Evolutionary conservation across 805 yeast species (phyloP), one percentile per base, ranked within the genome.

Genomic region (Kuraishia piskuri): DNA sequence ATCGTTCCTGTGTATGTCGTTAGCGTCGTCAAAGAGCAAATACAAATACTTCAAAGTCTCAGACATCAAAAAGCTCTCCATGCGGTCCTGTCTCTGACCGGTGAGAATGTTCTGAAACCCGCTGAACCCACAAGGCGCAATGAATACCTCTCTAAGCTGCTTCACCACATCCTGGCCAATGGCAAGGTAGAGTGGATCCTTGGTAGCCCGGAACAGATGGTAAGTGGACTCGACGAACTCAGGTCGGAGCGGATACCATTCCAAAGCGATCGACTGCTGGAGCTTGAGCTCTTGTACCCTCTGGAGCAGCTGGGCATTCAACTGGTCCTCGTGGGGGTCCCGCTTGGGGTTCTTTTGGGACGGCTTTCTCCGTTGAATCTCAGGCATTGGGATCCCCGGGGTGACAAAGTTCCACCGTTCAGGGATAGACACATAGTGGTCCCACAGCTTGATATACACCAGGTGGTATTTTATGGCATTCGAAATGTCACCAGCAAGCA

Each of bases 201-300:
- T 76, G 0, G 97, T 91, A 1, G 96, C 96, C 46, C 86, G 72
- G 62, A 86, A 90, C 17, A 91, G 69, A 62, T 85, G 84, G 66
- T 90, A 91, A 0, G 95, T 89, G 0, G 96, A 87, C 64, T 91
- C 98, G 47, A 89, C 77, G 59, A 90, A 89, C 64, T 91, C 98
- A 0, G 98, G 98, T 53, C 98, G 72, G 48, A 91, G 71, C 2
- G 97, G 96, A 62, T 89, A 91, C 97, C 97, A 91, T 63, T 88
- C 95, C 36, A 90, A 68, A 0, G 79, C 71, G 2, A 87, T 68
- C 1, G 79, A 70, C 21, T 57, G 55, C 12, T 59, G 61, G 2
- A 45, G 10, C 26, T 59, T 53, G 23, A 64, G 55, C 1, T 65
- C 63, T 12, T 53, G 52, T 8, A 64, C 54, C 1, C 57, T 22